Evolutionary conservation across 2,329 filamentous ascomycete genomes (phyloP).

Genomic region (Trichoderma sp.): DNA sequence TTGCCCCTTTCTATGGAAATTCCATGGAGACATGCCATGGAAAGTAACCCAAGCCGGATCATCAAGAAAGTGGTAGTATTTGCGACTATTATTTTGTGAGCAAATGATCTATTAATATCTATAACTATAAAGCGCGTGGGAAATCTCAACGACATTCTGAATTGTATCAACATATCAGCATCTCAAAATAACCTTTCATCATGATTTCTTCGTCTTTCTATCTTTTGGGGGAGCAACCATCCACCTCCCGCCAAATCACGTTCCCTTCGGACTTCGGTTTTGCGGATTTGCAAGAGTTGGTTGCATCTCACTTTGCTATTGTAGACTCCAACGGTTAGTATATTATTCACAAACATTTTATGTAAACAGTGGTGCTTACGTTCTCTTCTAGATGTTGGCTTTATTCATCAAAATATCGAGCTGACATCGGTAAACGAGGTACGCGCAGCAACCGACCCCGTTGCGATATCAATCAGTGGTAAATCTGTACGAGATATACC

Average conservation of each 20-base stretch:
- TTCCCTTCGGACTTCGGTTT: slow-evolving; percentile 33
- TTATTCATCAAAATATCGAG: background rate
- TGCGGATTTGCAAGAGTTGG: slow-evolving; percentile 37
- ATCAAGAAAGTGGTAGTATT: background rate
- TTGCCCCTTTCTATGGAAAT: background rate
- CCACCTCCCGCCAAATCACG: slow-evolving; percentile 36
- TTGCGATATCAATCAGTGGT: slow-evolving; percentile 49
- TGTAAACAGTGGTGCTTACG: background rate
- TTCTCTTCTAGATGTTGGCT: background rate
- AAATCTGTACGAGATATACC: slow-evolving; percentile 48
- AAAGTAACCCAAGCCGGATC: background rate
- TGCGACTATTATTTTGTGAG: background rate
- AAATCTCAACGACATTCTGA: background rate
- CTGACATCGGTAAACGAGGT: slow-evolving; percentile 32
- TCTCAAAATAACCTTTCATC: too few species aligned
- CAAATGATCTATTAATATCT: background rate
- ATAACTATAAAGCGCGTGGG: background rate
- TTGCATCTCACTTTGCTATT: slow-evolving; percentile 43
- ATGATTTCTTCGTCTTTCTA: slow-evolving; percentile 32
- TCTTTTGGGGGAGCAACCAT: slow-evolving; percentile 41
- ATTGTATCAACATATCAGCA: background rate
- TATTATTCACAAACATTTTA: background rate
- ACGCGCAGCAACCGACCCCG: slow-evolving; percentile 31
- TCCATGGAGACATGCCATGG: background rate
- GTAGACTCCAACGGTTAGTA: slow-evolving; percentile 39